phyloP scores from a whole-genome alignment of 2,329 filamentous ascomycete species.

The Diaporthe vexans region DNA sequence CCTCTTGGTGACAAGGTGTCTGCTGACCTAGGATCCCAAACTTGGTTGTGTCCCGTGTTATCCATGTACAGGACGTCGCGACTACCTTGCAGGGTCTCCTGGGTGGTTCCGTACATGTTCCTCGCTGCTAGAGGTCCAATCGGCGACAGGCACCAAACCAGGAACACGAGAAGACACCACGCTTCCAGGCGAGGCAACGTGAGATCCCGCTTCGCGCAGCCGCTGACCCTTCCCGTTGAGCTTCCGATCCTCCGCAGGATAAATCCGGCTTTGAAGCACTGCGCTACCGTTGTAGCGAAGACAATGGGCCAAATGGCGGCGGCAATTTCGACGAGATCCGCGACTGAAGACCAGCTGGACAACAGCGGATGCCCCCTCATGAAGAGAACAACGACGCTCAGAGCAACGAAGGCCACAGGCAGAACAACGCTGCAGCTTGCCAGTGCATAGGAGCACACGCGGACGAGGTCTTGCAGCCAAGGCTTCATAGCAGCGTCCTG shows the following conservation, averaged over 20 bases:
- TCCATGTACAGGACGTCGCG: constrained; percentile 37
- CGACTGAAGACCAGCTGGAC: constrained; percentile 25
- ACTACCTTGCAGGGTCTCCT: neutral
- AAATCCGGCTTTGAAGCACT: constrained; percentile 42
- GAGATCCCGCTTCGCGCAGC: constrained; percentile 35
- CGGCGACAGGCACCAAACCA: constrained; percentile 42
- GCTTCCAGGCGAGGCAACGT: constrained; percentile 35
- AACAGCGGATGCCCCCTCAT: constrained; percentile 31
- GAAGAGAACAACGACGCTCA: constrained; percentile 5
- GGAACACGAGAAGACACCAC: constrained; percentile 38
- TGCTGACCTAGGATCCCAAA: constrained; percentile 26
- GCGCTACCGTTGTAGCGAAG: constrained; percentile 44
- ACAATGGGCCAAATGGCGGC: constrained; percentile 44
- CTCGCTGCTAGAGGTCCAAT: constrained; percentile 41
- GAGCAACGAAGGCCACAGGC: constrained; percentile 30
- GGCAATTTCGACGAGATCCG: constrained; percentile 42
- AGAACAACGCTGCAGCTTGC: constrained; percentile 38
- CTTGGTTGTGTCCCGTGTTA: constrained; percentile 33
- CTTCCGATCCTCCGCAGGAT: constrained; percentile 35
- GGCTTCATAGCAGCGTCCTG: neutral
- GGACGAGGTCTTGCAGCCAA: constrained; percentile 28
- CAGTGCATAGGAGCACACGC: constrained; percentile 36
- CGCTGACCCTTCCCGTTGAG: constrained; percentile 37
- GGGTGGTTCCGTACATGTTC: constrained; percentile 14
- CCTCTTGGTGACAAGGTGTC: neutral